Percentiles rank a stretch among this genome's conserved stretches.
Evolutionary conservation across 805 yeast genomes (phyloP).

Genomic region (Saccharomycopsis fibuligera): DNA sequence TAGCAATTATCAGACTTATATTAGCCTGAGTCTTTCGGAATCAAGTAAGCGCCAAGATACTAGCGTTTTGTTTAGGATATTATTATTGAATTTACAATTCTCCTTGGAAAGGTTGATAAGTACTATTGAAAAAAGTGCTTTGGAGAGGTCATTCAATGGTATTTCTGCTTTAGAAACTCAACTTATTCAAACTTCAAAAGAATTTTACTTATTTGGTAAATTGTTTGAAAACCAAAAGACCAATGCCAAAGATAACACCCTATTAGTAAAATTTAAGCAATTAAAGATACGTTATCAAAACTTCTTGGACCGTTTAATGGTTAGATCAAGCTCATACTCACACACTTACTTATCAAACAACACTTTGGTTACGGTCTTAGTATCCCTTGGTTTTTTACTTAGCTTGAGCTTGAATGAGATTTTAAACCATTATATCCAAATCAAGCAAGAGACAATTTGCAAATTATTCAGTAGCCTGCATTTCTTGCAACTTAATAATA

Average conservation of each 20-base stretch:
- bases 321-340: neutral
- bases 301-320: conserved; percentile 3
- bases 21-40: neutral
- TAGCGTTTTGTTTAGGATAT: neutral
- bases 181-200: conserved; percentile 10
- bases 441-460: neutral
- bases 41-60: neutral
- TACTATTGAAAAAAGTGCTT: neutral
- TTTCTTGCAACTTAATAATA: conserved; percentile 1
- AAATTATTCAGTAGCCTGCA: neutral
- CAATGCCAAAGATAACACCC: neutral
- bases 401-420: neutral
- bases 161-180: neutral
- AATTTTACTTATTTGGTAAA: conserved; percentile 8
- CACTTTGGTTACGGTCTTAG: conserved; percentile 3
- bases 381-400: neutral
- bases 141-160: neutral
- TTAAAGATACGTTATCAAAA: neutral
- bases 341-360: neutral
- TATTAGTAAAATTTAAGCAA: neutral
- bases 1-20: neutral
- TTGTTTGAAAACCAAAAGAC: neutral
- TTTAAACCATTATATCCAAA: conserved; percentile 1
- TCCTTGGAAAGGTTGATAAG: conserved; percentile 2
- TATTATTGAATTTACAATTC: conserved; percentile 1